Evolutionary conservation across 306 rosid species (phyloP).

Genomic region (Citrullus amarus): DNA sequence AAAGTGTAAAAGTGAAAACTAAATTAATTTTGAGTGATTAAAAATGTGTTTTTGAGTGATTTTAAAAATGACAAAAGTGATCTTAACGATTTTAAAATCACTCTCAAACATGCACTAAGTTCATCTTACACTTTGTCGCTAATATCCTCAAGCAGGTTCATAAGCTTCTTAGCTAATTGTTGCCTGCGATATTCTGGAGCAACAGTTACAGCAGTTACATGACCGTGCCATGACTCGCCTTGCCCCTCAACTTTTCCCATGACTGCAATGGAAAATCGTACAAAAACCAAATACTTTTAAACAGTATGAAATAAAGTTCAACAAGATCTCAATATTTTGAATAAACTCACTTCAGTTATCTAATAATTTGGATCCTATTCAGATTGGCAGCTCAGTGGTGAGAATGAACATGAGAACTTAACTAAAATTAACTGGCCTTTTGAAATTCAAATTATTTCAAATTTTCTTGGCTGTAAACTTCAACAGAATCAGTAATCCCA

Average conservation of each 20-base stretch:
- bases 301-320: not conserved
- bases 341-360: not conserved
- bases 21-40: too few species aligned
- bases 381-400: not conserved
- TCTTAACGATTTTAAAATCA: too few species aligned
- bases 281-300: not conserved
- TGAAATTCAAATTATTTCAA: not conserved
- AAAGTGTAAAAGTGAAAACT: too few species aligned
- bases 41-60: too few species aligned
- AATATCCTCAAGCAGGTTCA: conserved; percentile 84
- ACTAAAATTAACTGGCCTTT: not conserved
- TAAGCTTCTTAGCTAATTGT: conserved; percentile 90
- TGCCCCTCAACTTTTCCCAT: conserved; percentile 99
- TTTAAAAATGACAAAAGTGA: too few species aligned
- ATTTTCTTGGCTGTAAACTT: not conserved
- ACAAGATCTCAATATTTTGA: not conserved
- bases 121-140: conserved; percentile 75
- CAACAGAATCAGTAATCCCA: not conserved
- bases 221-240: conserved; percentile 99
- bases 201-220: conserved; percentile 90
- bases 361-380: not conserved
- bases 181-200: conserved; percentile 91
- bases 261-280: conserved; percentile 33
- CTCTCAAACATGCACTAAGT: too few species aligned
- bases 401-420: not conserved